Evolutionary conservation across 164 flowering plant species (phyloP), one percentile per base, ranked within the genome.

Genomic region (Liquidambar formosana): DNA sequence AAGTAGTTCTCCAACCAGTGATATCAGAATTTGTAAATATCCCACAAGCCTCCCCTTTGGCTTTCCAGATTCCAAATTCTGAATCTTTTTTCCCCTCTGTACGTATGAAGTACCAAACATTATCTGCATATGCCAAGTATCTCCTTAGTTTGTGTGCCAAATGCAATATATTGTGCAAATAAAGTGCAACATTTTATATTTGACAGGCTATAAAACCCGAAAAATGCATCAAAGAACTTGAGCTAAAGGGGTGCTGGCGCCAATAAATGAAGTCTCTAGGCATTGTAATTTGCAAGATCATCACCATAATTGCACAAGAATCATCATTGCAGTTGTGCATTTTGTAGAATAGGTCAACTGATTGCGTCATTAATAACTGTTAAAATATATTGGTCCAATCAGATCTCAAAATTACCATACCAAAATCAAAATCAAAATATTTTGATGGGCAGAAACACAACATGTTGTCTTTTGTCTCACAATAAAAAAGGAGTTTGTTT

Each of bases 1-100:
- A 63, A 57, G 89, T 82, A 22, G 78, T 81, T 63, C 77, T 86
- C 83, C 83, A 81, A 54, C 89, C 93, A 66, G 54, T 75, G 23
- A 76, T 63, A 15, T 45, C 1, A 66, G 81, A 60, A 61, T 75
- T 56, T 43, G 67, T 48, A n/a, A 56, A 70, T 66, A 82, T 59
- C 45, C 41, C 63, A 68, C 46, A 53, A 33, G 82, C 70, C 59
- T 79, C 82, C 54, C 76, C 87, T 47, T 59, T 77, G 27, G 65
- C 69, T 64, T 69, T 74, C 93, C 93, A 88, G 71, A 63, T 69
- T 65, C 93, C 90, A 65, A 11, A 27, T 47, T 66, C 69, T 14
- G 64, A 57, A 47, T 60, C 63, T 60, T 68, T 75, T 21, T 60
- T 73, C 33, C 45, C 78, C 72, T 69, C 78, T 3, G 79, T 67